Base-by-base conservation (phyloP, 148 eudicot species). In the Nyssa sinensis region DNA sequence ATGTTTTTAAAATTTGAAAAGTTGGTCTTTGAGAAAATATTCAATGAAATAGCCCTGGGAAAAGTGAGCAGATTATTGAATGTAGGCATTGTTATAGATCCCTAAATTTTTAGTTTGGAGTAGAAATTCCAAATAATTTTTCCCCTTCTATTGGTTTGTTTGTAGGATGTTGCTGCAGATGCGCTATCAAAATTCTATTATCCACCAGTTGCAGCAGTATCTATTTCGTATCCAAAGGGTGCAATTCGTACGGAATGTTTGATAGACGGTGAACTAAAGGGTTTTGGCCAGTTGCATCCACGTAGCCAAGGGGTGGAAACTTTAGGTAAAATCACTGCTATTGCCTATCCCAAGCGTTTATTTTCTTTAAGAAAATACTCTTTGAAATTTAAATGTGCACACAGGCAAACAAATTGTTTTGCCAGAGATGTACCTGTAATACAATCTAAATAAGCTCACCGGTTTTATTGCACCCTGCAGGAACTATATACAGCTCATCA, bases 231-330 rank as follows among this genome's bases (percentile, higher is more conserved):
- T 83, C 97, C 94, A 29, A 81, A 78, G 76, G 91, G 81, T 78
- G 93, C 90, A 16, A 74, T 92, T 74, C 88, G 94, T 57, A 24
- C 77, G n/a, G 92, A 92, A 23, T 75, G 94, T 64, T 80, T 92
- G 73, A 78, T 88, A 37, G 82, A 92, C 58, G 94, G 97, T 74
- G 82, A 92, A 71, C 88, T 92, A 41, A 81, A 92, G 83, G 97
- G 97, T 33, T 92, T 92, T 74, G 97, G 97, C 66, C 97, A 90
- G 83, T 85, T 92, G 81, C 92, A 88, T 87, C 97, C 97, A 0
- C 93, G 94, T 67, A 86, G 88, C 82, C 94, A 92, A 79, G 94
- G 94, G 65, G 87, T 92, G 80, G 97, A 92, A 82, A 90, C 97
- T 69, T 80, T 92, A 76, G 94, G 97, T 90, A 80, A 73, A 69